Base-by-base conservation (phyloP, 805 yeast species). In the Metschnikowia santaceciliae region DNA sequence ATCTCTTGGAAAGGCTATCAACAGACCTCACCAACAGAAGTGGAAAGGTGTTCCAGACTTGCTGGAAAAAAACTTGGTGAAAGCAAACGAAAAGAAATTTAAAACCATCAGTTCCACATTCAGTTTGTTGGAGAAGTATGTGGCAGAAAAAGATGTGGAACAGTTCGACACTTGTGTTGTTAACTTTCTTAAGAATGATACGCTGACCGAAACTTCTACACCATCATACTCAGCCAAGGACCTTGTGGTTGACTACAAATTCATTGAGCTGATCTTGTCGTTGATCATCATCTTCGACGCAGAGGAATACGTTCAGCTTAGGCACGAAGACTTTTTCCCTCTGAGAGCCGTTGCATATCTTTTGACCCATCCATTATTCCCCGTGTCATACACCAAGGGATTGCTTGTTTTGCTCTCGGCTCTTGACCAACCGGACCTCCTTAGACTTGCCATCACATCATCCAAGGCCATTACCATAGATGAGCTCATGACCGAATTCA, bases 321-420 rank as follows among this genome's bases (percentile, higher is more conserved):
- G 52, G 8, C 51, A 60, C 42, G 61, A 60, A 13, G 63, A 59
- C 15, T 73, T 76, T 50, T 59, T 78, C 34, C 81, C 94, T 47
- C 83, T 84, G 59, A 69, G 69, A 44, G 74, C 90, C 2, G 67
- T 89, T 44, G 79, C 86, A 1, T 91, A 88, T 62, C 74, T 91
- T 33, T 74, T 92, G 54, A 87, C 96, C 2, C 96, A 92, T 70
- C 97, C 97, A 15, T 70, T 89, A 17, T 90, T 86, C 68, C 97
- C 97, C 8, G 66, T 72, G 14, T 69, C 75, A 17, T 78, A 75
- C 53, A 74, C 88, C 8, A 67, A 70, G 4, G 83, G 82, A 1
- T 65, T 91, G 42, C 68, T 92, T 41, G 62, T 72, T 14, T 70
- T 89, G 26, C 75, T 76, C 42, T 54, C 62, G 20, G 53, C 57